A percentile compares a stretch with the other conserved stretches of the same genome.
phyloP scores from a whole-genome alignment of 2,329 filamentous ascomycete species.

The Penicillium sp. region DNA sequence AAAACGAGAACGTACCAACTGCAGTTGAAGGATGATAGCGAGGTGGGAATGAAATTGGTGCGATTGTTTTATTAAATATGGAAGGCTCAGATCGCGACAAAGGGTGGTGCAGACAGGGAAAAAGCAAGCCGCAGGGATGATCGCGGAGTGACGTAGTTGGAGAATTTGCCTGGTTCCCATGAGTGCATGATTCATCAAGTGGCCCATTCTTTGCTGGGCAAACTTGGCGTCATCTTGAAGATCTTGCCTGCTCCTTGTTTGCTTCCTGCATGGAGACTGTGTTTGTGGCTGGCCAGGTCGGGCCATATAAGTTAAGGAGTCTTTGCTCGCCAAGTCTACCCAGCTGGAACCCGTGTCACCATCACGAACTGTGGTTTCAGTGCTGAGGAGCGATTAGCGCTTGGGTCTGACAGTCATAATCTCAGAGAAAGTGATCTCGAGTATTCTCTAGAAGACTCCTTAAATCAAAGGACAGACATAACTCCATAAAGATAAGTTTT shows the following conservation, averaged over 20 bases:
- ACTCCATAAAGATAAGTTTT: not conserved
- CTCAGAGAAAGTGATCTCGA: not conserved
- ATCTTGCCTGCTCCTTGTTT: not conserved
- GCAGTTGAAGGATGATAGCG: not conserved
- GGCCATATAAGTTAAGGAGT: not conserved
- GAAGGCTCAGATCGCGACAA: conserved; percentile 11
- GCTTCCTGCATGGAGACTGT: not conserved
- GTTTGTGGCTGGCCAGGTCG: not conserved
- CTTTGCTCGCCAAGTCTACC: not conserved
- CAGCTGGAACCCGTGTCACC: not conserved
- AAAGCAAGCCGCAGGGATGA: conserved; percentile 30
- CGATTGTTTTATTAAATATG: conserved; percentile 14
- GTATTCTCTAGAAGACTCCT: not conserved
- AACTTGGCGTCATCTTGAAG: conserved; percentile 15
- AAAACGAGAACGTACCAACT: conserved; percentile 4
- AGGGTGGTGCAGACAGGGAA: conserved; percentile 17
- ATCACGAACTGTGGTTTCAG: not conserved
- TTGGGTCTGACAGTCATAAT: not conserved
- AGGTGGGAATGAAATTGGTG: not conserved
- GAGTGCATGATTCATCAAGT: conserved; percentile 32
- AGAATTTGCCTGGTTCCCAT: conserved; percentile 23
- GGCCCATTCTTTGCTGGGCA: conserved; percentile 12
- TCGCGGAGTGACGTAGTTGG: conserved; percentile 38
- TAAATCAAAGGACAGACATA: not conserved
- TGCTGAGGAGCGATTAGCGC: not conserved